Base-by-base conservation (phyloP, 352 stramenopile genomes). In the Phytophthora meadii region DNA sequence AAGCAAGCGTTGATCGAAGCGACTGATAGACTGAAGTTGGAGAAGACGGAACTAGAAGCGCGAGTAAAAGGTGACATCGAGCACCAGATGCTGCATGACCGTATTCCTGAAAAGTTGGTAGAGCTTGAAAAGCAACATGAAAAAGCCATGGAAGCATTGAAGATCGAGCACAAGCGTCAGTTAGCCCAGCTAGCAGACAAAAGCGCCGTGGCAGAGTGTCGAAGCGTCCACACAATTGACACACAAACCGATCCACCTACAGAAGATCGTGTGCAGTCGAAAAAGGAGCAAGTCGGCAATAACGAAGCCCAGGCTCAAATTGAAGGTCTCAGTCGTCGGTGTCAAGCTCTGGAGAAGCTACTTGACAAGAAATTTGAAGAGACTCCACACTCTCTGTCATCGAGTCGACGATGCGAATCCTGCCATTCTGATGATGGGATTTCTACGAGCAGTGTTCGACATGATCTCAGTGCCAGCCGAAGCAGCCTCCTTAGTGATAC, bases 281-380 rank as follows among this genome's bases (percentile, higher is more conserved):
- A 19, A 10, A 32, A 24, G 4, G 24, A 32, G 37, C 45, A 9
- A 57, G 50, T 28, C 4, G 32, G 53, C 14, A 64, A 54, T 39
- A 61, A 19, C 2, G 25, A 65, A 24, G 11, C 68, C 9, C 75
- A 78, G 2, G 19, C 56, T 25, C 68, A 74, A 7, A 68, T 90
- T 22, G 61, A 75, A 50, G 72, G 71, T 37, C 75, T 90, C 41
- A 78, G 63, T 42, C 74, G 74, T 30, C 74, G 78, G 11, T 88
- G 82, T 58, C 74, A 68, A 10, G 79, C 79, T 40, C 39, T 89
- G 15, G 77, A 87, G 39, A 84, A 70, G 25, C 51, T 90, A 8
- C 65, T 90, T 1, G 70, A 70, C 30, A 86, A 83, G 54, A 88
- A 89, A 27, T 88, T 89, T 37, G 79, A 87, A 55, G 71, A 82